phyloP scores from a whole-genome alignment of 2,329 filamentous ascomycete species.

The Hymenoscyphus linearis region DNA sequence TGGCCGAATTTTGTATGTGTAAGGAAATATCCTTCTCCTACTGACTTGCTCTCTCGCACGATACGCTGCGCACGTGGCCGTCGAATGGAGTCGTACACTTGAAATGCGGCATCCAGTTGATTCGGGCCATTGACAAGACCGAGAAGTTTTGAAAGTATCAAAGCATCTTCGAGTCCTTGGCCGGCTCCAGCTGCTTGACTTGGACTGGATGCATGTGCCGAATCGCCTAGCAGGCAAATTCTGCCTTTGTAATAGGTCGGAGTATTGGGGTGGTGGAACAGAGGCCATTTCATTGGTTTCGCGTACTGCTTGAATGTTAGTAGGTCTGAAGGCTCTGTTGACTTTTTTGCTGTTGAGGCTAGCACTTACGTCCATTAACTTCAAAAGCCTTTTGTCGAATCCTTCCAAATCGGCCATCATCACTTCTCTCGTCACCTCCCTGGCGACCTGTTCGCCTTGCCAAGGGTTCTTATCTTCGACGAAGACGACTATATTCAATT shows the following conservation, averaged over 20 bases:
- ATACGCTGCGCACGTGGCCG: slow-evolving; percentile 23
- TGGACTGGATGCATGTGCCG: slow-evolving; percentile 55
- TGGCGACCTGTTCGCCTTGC: slow-evolving; percentile 34
- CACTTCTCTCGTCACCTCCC: slow-evolving; percentile 37
- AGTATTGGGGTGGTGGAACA: slow-evolving; percentile 30
- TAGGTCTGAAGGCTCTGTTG: not conserved
- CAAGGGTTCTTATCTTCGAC: slow-evolving; percentile 37
- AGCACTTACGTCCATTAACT: slow-evolving; percentile 14
- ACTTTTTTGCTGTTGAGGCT: not conserved
- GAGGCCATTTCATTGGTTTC: slow-evolving; percentile 17
- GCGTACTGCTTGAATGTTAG: slow-evolving; percentile 8
- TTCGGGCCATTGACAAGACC: slow-evolving; percentile 31
- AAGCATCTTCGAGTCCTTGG: slow-evolving; percentile 48
- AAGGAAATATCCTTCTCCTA: slow-evolving; percentile 36
- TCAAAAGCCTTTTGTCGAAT: slow-evolving; percentile 34
- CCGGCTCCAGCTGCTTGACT: slow-evolving; percentile 53
- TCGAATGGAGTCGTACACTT: slow-evolving; percentile 42
- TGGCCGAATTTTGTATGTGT: slow-evolving; percentile 33
- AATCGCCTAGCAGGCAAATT: slow-evolving; percentile 50
- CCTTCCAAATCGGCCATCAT: slow-evolving; percentile 35
- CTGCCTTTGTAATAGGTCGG: slow-evolving; percentile 36
- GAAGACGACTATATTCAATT: slow-evolving; percentile 52
- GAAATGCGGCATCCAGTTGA: slow-evolving; percentile 40
- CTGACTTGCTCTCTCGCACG: slow-evolving; percentile 12
- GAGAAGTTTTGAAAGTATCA: slow-evolving; percentile 40